Evolutionary conservation across 225 moss, liverwort and hornwort genomes (phyloP).

Genomic region (Antitrichia curtipendula): DNA sequence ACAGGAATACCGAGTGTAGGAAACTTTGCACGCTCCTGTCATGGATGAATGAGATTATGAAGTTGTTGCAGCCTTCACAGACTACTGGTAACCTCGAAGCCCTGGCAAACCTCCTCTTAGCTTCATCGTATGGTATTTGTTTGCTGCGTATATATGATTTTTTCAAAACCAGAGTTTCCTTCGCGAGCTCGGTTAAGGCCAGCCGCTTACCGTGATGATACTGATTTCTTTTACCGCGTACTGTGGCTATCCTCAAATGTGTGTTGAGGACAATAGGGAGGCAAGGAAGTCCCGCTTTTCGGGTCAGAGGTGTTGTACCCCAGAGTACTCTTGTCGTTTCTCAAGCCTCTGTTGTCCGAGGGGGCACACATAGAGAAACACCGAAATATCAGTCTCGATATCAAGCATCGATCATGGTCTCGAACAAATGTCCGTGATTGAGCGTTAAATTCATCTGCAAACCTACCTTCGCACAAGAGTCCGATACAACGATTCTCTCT

Average conservation of each 20-base stretch:
- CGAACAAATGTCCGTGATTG: background rate
- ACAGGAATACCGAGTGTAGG: background rate
- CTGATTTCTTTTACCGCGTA: background rate
- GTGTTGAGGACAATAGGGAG: background rate
- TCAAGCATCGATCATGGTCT: background rate
- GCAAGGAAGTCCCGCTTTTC: background rate
- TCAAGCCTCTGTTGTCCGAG: background rate
- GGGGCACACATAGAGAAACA: background rate
- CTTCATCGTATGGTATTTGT: background rate
- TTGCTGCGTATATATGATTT: background rate
- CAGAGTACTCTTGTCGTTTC: background rate
- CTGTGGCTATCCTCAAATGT: background rate
- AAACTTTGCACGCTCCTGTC: conserved; percentile 7
- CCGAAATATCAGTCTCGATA: background rate
- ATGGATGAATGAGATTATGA: conserved; percentile 7
- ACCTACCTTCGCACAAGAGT: background rate
- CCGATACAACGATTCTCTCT: background rate
- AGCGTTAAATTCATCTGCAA: background rate
- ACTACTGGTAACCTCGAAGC: conserved; percentile 1
- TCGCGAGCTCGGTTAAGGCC: background rate
- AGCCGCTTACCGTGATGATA: background rate
- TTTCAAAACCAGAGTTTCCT: background rate
- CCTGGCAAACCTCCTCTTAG: background rate
- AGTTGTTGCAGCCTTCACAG: background rate
- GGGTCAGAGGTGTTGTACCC: background rate